Conservation (phyloP, 306 rosid species). For the Malus orientalis region DNA sequence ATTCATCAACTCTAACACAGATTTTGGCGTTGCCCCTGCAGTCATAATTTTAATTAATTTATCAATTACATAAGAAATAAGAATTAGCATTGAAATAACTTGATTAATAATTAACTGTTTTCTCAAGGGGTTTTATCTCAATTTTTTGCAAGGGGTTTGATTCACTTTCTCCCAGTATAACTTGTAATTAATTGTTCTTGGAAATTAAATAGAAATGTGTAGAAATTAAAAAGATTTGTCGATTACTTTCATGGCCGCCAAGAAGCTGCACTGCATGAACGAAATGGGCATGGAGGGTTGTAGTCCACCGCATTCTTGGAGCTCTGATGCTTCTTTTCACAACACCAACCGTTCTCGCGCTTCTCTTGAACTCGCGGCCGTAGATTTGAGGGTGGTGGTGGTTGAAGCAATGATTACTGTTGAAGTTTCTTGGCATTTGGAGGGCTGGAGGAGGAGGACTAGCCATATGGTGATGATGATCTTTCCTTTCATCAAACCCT, state of each 20-base stretch:
- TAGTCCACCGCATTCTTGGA: slow-evolving; percentile 96
- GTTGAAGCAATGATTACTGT: slow-evolving; percentile 1
- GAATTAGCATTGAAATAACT: not conserved
- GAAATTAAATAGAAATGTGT: not conserved
- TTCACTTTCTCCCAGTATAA: too few species aligned
- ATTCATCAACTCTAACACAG: slow-evolving; percentile 88
- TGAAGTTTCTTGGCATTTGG: slow-evolving; percentile 18
- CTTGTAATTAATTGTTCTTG: not conserved
- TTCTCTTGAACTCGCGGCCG: slow-evolving; percentile 57
- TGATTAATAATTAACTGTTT: too few species aligned
- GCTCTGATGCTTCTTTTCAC: slow-evolving; percentile 66
- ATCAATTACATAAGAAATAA: not conserved
- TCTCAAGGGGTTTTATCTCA: not conserved
- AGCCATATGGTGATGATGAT: not conserved
- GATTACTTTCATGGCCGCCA: slow-evolving; percentile 87
- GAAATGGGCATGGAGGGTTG: slow-evolving; percentile 89
- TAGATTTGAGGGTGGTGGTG: slow-evolving; percentile 48
- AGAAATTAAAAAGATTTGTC: not conserved
- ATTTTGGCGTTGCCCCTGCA: slow-evolving; percentile 90
- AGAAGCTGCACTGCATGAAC: slow-evolving; percentile 90
- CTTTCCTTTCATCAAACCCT: slow-evolving; percentile 33
- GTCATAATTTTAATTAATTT: not conserved
- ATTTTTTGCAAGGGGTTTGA: too few species aligned
- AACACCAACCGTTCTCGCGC: slow-evolving; percentile 30
- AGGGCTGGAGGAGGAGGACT: slow-evolving; percentile 4